Evolutionary conservation across 768 basidiomycete genomes (phyloP).

Genomic region (Xanthoconium purpureum): DNA sequence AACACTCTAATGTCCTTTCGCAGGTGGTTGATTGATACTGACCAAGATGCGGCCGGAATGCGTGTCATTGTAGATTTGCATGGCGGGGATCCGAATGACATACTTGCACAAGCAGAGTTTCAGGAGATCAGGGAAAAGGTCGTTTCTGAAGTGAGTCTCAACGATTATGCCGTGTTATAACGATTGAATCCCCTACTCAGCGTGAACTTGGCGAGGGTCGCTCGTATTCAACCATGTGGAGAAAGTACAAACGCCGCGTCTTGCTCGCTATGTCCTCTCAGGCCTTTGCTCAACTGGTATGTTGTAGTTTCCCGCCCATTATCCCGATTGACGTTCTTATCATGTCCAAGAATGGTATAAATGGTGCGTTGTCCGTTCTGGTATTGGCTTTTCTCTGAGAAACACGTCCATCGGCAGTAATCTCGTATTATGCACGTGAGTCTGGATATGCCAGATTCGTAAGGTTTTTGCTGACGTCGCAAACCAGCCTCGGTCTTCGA

Average conservation of each 20-base stretch:
- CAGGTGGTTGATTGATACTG: constrained; percentile 89
- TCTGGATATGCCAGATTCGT: constrained; percentile 2
- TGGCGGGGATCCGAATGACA: constrained; percentile 70
- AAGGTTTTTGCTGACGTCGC: constrained; percentile 8
- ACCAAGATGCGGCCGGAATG: constrained; percentile 80
- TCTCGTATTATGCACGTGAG: constrained; percentile 93
- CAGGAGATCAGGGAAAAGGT: constrained; percentile 85
- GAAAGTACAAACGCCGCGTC: constrained; percentile 79
- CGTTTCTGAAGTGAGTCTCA: constrained; percentile 53
- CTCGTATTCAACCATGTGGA: constrained; percentile 83
- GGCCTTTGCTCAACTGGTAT: constrained; percentile 88
- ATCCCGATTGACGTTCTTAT: constrained; percentile 1
- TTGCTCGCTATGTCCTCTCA: constrained; percentile 94
- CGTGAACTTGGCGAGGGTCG: constrained; percentile 73
- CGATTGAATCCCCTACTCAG: constrained; percentile 36
- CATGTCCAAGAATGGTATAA: constrained; percentile 79
- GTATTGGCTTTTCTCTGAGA: constrained; percentile 6
- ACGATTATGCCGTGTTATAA: not conserved
- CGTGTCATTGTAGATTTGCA: constrained; percentile 85
- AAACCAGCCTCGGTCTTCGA: constrained; percentile 82
- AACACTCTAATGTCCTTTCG: constrained; percentile 4
- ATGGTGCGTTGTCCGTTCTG: constrained; percentile 49
- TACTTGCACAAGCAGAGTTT: constrained; percentile 76
- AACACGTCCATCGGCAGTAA: constrained; percentile 49
- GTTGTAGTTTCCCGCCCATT: constrained; percentile 28